Evolutionary conservation across 768 basidiomycete species (phyloP), one percentile per base, ranked within the genome.

Genomic region (Kwoniella dejecticola): DNA sequence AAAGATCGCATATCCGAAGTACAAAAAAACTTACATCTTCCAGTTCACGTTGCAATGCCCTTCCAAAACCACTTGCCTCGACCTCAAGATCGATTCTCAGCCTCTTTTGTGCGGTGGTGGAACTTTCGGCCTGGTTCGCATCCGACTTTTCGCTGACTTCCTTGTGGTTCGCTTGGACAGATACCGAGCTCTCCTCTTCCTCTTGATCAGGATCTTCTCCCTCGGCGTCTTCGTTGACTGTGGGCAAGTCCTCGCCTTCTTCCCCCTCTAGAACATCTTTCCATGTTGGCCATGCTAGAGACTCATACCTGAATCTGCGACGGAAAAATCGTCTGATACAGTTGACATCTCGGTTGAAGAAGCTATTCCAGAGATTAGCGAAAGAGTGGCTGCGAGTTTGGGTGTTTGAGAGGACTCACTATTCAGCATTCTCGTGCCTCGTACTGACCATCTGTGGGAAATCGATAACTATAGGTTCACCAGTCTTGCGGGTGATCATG

Each of bases 371-470:
- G 13, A 6, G 48, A 49, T 30, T 30, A 47, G 42, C 10, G n/a
- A n/a, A n/a, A n/a, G n/a, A n/a, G n/a, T n/a, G n/a, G n/a, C n/a
- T n/a, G n/a, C n/a, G n/a, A n/a, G n/a, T n/a, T n/a, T n/a, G n/a
- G n/a, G n/a, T n/a, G n/a, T n/a, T n/a, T n/a, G n/a, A n/a, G n/a
- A 21, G 2, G 19, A 76, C 86, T 78, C 69, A 92, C 91, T 89
- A 96, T 81, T 98, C 96, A 4, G 96, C 96, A 77, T 99, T 96
- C 71, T 87, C 86, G 68, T 99, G 96, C 47, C 92, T 89, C 26
- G 90, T 94, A 82, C 89, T 91, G 79, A 98, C 91, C 95, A 98
- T 97, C 81, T 99, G 96, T 7, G 96, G 96, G 77, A 99, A 99
- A 81, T 99, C 96, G 70, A 99, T 99, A 42, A 99, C 86, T 53